phyloP scores from a whole-genome alignment of 495 filamentous ascomycete genomes.

The Clohesyomyces aquaticus region DNA sequence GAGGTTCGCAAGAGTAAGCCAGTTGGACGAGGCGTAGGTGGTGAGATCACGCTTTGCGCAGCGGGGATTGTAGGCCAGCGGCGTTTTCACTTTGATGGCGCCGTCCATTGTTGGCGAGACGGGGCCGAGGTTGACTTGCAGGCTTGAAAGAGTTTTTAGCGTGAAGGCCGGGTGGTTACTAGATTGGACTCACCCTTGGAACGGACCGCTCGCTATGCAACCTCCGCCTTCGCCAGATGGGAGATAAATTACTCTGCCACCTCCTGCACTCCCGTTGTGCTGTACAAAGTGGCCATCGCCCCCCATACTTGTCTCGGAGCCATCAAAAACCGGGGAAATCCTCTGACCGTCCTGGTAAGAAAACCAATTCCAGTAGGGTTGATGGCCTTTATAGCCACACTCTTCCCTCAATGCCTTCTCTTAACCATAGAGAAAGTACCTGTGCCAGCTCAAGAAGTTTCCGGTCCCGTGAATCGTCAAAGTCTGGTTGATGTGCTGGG shows the following conservation, averaged over 20 bases:
- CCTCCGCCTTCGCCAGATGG: neutral
- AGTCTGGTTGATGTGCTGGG: neutral
- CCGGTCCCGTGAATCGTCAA: neutral
- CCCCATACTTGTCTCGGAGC: neutral
- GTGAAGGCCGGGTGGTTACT: neutral
- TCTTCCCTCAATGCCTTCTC: slow-evolving; percentile 4
- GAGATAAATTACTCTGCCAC: neutral
- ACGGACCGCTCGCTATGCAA: neutral
- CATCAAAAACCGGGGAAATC: neutral
- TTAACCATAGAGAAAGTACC: neutral
- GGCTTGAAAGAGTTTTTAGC: neutral
- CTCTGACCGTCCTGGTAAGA: neutral
- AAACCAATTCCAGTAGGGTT: slow-evolving; percentile 7
- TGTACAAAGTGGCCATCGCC: neutral
- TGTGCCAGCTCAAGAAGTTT: slow-evolving; percentile 4
- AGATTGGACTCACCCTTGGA: neutral
- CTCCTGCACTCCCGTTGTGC: neutral
- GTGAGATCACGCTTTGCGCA: too few species aligned
- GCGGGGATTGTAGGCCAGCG: too few species aligned
- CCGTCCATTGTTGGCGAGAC: too few species aligned
- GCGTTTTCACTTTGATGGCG: too few species aligned
- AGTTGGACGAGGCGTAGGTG: too few species aligned
- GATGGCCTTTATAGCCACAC: neutral
- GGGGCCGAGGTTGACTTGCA: neutral
- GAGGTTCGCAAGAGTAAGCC: too few species aligned